Base-by-base conservation (phyloP, 495 filamentous ascomycete genomes). In the Symbiotaphrina buchneri region DNA sequence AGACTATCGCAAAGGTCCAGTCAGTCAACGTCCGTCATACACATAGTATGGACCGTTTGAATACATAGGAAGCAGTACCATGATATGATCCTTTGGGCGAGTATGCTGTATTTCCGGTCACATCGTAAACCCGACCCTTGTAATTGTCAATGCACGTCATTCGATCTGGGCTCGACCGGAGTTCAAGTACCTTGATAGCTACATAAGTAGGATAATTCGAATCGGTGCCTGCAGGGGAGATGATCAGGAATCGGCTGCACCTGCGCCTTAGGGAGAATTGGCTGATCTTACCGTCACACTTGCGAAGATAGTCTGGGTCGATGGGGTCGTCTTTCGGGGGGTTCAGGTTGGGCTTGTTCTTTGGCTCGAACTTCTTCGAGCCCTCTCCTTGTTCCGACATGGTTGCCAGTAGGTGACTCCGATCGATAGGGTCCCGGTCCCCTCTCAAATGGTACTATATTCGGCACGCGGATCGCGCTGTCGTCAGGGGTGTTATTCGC, bases 251-350 rank as follows among this genome's bases (percentile, higher is more conserved):
- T 7, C 6, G 6, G 15, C 28, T 33, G 18, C 18, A 13, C 18
- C 14, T 11, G 10, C 22, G 31, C 18, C 27, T 30, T 27, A 1
- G 21, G 19, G n/a, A 11, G 16, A 11, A 10, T 31, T 11, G 17
- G 26, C 8, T n/a, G n/a, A 21, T 15, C 62, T 34, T 59, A 91
- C 87, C 87, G 44, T 92, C 66, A 37, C 77, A 83, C 45, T 74
- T 72, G 16, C 69, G 61, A 36, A 99, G 55, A 32, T 80, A 68
- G 32, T 83, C 77, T 0, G 53, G 32, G 23, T 64, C 68, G 39
- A 95, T 92, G 6, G 63, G 67, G 45, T 94, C 85, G 39, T 82
- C 66, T 54, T 85, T 92, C 14, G 87, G 87, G 26, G 82, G 79
- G 31, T 72, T 59, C 28, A 99, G 70, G 39, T 72, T 51, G 32